Base-by-base conservation (phyloP, 2,329 filamentous ascomycete species). In the Mycocentrospora acerina region DNA sequence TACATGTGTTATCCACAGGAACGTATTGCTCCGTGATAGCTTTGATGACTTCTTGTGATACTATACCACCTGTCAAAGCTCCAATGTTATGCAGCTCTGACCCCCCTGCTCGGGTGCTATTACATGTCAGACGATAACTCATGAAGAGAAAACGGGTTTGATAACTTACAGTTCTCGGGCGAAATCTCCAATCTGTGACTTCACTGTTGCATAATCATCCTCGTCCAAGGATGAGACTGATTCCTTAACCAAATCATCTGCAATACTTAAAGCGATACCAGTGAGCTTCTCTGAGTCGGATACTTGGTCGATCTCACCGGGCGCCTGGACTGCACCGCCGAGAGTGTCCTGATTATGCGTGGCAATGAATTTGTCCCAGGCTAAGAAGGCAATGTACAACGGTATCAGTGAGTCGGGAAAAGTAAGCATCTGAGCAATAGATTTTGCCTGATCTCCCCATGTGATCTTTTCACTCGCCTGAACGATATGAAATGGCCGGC, bases 21-120 rank as follows among this genome's bases (percentile, higher is more conserved):
- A 82, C 71, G 57, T 84, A 85, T 65, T 85, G 81, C 55, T 77
- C 75, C n/a, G 81, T 85, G 29, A 91, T 80, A 66, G 82, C 78
- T 64, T 98, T 98, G 71, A 98, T 94, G 47, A 91, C 81, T 71
- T 98, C 93, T 69, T 98, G 94, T n/a, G 91, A 89, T 32, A 94
- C 86, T 73, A 98, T 86, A 3, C 93, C 94, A 19, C 93, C 94
- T 1, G 84, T 86, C 39, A 95, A 71, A 17, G 90, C 85, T 22
- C 90, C 86, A 39, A 94, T 87, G 63, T 96, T 97, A 72, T 98
- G 93, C 43, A 98, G 72, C 66, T 98, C 94, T 37, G 83, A 87
- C 18, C 88, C 88, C 32, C 81, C 83, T 24, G 88, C 86, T 43
- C 94, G 82, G 24, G 84, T 80, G 42, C 81, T 72, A 27, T 32